Conservation (phyloP, 108 stramenopile genomes). For the Pseudonitzschia multiseries region DNA sequence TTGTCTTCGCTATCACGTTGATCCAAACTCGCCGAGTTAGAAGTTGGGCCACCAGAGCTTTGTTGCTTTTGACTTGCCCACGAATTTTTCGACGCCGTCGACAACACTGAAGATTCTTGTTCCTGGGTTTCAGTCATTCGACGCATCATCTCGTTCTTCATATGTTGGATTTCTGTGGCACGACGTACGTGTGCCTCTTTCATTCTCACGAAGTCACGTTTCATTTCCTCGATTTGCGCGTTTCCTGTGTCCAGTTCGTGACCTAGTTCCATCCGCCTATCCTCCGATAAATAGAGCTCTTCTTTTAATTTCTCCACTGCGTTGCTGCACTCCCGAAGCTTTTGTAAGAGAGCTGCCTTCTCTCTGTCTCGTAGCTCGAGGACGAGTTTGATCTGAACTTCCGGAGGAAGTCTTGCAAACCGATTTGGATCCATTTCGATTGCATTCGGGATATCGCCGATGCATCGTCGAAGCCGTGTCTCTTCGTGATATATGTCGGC, state of each 20-base stretch:
- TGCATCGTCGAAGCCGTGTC: not conserved
- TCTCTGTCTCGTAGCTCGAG: not conserved
- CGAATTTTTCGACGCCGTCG: not conserved
- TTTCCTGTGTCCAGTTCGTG: slow-evolving; percentile 1
- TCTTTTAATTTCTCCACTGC: not conserved
- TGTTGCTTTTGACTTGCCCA: not conserved
- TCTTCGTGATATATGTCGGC: not conserved
- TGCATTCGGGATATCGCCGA: not conserved
- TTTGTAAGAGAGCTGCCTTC: not conserved
- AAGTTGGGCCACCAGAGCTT: too few relatives aligned
- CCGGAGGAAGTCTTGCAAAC: not conserved
- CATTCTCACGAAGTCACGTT: not conserved
- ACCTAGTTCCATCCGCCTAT: not conserved
- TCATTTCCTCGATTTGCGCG: not conserved
- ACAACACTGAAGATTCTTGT: too few relatives aligned
- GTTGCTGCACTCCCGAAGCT: not conserved
- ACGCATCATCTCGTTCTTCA: not conserved
- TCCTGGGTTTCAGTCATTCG: not conserved
- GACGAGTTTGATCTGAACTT: slow-evolving; percentile 4
- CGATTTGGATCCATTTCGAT: not conserved
- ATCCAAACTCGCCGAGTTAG: not conserved
- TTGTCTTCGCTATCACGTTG: not conserved
- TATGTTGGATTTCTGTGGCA: not conserved
- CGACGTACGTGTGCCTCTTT: not conserved
- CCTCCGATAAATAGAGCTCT: not conserved